Evolutionary conservation across 768 basidiomycete species (phyloP).

Genomic region (Suillus brevipes): DNA sequence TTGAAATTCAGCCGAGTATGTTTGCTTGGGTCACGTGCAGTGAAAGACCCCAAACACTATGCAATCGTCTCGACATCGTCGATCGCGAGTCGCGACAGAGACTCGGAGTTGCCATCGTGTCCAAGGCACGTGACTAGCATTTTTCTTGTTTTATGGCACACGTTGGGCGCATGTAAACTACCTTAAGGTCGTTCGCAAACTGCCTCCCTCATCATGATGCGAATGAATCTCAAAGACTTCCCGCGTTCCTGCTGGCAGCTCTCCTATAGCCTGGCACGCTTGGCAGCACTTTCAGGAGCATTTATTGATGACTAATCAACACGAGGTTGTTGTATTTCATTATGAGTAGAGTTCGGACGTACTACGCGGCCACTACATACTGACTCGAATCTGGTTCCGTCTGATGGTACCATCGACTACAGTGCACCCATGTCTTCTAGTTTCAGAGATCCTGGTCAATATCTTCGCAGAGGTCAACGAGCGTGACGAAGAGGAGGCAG

Average conservation of each 20-base stretch:
- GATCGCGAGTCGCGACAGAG: no score
- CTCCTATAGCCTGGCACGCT: neutral
- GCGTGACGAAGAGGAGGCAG: constrained; percentile 2
- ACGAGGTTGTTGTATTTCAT: neutral
- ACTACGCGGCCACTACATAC: neutral
- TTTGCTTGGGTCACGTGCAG: no score
- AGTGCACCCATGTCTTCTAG: constrained; percentile 4
- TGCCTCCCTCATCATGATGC: neutral
- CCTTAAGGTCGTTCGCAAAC: no score
- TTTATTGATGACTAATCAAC: neutral
- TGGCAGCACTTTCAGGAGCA: neutral
- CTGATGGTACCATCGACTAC: neutral
- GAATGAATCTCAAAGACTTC: neutral
- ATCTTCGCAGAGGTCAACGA: constrained; percentile 7
- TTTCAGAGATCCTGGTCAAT: constrained; percentile 5
- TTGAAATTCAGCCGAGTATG: no score
- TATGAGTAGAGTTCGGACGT: no score
- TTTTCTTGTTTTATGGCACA: no score
- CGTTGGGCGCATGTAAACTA: no score
- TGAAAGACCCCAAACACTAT: no score
- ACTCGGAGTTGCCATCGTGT: no score
- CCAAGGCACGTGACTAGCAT: no score
- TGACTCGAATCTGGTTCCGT: neutral
- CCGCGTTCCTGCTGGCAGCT: neutral
- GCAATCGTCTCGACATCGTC: no score